These are phyloP conservation scores for Candida sithepensis DNA, from an alignment of 805 yeast genomes.

Conservation along the genomic window DNA sequence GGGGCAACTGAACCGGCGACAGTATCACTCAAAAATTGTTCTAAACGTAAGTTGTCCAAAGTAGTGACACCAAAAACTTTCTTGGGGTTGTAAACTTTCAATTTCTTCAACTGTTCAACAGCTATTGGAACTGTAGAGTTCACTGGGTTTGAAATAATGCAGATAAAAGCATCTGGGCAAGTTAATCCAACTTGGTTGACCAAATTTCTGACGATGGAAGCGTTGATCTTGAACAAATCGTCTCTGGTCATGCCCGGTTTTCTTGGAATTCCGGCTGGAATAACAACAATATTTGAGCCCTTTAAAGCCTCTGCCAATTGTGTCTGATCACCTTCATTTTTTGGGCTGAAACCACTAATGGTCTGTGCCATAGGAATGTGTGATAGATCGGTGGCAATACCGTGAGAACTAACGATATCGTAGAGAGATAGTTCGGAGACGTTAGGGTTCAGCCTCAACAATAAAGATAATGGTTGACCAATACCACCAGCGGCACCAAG, in stretches of 20 bases:
- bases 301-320: slow-evolving; percentile 41
- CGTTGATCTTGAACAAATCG: slow-evolving; percentile 57
- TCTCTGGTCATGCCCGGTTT: slow-evolving; percentile 67
- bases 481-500: slow-evolving; percentile 93
- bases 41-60: slow-evolving; percentile 48
- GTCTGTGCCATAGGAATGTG: slow-evolving; percentile 48
- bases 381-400: slow-evolving; percentile 84
- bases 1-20: slow-evolving; percentile 11
- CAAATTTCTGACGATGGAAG: slow-evolving; percentile 47
- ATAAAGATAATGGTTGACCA: slow-evolving; percentile 86
- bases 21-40: slow-evolving; percentile 4
- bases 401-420: slow-evolving; percentile 82
- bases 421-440: slow-evolving; percentile 68
- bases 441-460: slow-evolving; percentile 65
- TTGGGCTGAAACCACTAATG: slow-evolving; percentile 25
- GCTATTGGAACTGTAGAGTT: slow-evolving; percentile 61
- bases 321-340: slow-evolving; percentile 24
- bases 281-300: slow-evolving; percentile 46
- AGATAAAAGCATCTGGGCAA: slow-evolving; percentile 50
- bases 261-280: slow-evolving; percentile 63
- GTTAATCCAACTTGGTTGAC: slow-evolving; percentile 47
- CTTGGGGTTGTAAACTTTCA: slow-evolving; percentile 49
- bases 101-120: slow-evolving; percentile 51
- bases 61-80: slow-evolving; percentile 58
- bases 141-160: slow-evolving; percentile 58